Percentiles rank a stretch among this genome's conserved stretches.
Evolutionary conservation across 495 filamentous ascomycete species (phyloP).

Genomic region (Penicillium lividum): DNA sequence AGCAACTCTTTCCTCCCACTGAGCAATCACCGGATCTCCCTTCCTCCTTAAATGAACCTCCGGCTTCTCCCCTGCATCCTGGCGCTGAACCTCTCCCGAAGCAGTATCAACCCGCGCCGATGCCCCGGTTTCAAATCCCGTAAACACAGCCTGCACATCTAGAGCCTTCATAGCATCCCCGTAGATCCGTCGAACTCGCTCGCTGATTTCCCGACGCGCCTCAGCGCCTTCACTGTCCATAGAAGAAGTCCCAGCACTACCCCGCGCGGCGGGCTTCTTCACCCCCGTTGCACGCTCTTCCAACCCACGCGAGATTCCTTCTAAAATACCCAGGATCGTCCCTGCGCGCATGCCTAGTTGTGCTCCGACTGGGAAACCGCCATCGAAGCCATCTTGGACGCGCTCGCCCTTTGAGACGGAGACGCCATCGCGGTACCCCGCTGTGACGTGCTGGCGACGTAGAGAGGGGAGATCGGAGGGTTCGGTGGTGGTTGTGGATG

Average conservation of each 20-base stretch:
- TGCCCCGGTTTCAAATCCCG: constrained; percentile 37
- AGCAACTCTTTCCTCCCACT: constrained; percentile 51
- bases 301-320: constrained; percentile 56
- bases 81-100: constrained; percentile 14
- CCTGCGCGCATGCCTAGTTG: constrained; percentile 72
- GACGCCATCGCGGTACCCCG: constrained; percentile 91
- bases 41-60: constrained; percentile 28
- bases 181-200: constrained; percentile 44
- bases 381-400: constrained; percentile 85
- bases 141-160: constrained; percentile 62
- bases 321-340: constrained; percentile 67
- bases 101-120: constrained; percentile 7
- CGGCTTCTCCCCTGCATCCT: constrained; percentile 31
- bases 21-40: constrained; percentile 44
- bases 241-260: constrained; percentile 6
- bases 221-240: constrained; percentile 15
- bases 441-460: constrained; percentile 70
- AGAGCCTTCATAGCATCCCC: constrained; percentile 60
- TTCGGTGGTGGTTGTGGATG: constrained; percentile 28
- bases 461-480: constrained; percentile 75
- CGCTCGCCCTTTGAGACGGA: constrained; percentile 64
- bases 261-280: constrained; percentile 31
- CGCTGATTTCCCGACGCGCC: constrained; percentile 27
- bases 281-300: constrained; percentile 33
- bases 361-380: constrained; percentile 79